A percentile compares a stretch with the other conserved stretches of the same genome.
Conservation (phyloP, 805 yeast species). For the Ogataea sp. region DNA sequence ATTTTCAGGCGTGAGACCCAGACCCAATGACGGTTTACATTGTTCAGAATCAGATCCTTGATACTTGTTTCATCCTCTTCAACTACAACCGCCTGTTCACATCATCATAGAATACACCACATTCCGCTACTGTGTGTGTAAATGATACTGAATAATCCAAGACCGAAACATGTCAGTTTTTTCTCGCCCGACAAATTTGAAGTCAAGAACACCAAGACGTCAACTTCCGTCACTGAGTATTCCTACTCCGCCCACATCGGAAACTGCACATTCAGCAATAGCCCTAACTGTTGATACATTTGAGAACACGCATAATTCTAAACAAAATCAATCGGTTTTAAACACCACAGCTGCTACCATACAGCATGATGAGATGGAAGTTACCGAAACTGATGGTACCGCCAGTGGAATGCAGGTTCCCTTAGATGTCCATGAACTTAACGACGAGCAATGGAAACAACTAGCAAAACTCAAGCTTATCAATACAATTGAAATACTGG, state of each 20-base stretch:
- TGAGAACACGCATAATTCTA: too few relatives aligned
- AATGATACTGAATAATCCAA: too few relatives aligned
- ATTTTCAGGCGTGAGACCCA: too few relatives aligned
- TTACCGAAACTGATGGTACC: slow-evolving; percentile 2
- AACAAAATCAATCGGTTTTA: too few relatives aligned
- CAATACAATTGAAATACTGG: slow-evolving; percentile 60
- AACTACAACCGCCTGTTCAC: too few relatives aligned
- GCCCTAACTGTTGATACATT: background rate
- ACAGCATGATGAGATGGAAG: background rate
- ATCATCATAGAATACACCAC: too few relatives aligned
- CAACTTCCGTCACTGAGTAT: slow-evolving; percentile 18
- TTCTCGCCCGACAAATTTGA: background rate
- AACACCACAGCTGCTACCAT: too few relatives aligned
- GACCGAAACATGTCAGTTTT: background rate
- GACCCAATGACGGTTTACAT: too few relatives aligned
- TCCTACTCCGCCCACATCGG: slow-evolving; percentile 7
- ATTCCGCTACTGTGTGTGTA: too few relatives aligned
- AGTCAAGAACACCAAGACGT: slow-evolving; percentile 10
- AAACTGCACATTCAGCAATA: background rate
- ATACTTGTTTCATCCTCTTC: too few relatives aligned
- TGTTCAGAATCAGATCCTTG: too few relatives aligned
- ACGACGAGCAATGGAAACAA: slow-evolving; percentile 68
- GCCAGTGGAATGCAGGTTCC: background rate
- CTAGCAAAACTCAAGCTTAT: slow-evolving; percentile 54
- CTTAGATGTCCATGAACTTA: slow-evolving; percentile 43